Evolutionary conservation across 2,329 filamentous ascomycete species (phyloP), one percentile per base, ranked within the genome.

Genomic region (Aspergillus sp.): DNA sequence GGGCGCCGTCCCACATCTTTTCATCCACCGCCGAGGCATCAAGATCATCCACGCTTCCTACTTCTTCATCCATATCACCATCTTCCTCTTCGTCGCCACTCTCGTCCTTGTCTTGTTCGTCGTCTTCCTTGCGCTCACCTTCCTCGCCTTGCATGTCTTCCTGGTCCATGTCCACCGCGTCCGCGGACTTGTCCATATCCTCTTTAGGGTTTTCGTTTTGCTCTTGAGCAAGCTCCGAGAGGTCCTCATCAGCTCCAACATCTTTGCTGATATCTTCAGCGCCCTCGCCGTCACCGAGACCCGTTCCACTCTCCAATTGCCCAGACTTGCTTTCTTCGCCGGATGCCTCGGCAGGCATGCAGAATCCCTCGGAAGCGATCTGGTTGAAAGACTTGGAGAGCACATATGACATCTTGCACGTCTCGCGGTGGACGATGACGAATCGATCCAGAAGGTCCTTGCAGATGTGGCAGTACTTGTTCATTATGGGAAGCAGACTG

Each of bases 181-280:
- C 78, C 52, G 78, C 76, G 24, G 74, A 75, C 56, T 77, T 74
- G 50, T 82, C 77, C 59, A 79, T 78, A 14, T 80, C 76, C 7
- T 77, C 76, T 14, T 72, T 71, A 7, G 74, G 68, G 51, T 90
- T 77, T 50, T 83, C 85, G 62, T 87, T 84, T 61, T 91, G 89
- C 47, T 87, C 84, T 69, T 97, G 91, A 0, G 95, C 94, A 49
- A 99, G 81, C 66, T 99, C 95, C 0, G 90, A 87, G 4, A 99
- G 80, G 72, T 99, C 93, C 73, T 99, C 95, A 61, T 99, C 94
- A 16, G 94, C 89, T 63, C 91, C 87, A 51, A 99, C 90, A 70
- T 99, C 95, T 73, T 99, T 98, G 77, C 93, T 98, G 65, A 99
- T 98, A 75, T 99, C 94, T 72, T 99, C 93, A 4, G 90, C 93